Base-by-base conservation (phyloP, 139 green algal species). In the Auxenochlorella protothecoides region DNA sequence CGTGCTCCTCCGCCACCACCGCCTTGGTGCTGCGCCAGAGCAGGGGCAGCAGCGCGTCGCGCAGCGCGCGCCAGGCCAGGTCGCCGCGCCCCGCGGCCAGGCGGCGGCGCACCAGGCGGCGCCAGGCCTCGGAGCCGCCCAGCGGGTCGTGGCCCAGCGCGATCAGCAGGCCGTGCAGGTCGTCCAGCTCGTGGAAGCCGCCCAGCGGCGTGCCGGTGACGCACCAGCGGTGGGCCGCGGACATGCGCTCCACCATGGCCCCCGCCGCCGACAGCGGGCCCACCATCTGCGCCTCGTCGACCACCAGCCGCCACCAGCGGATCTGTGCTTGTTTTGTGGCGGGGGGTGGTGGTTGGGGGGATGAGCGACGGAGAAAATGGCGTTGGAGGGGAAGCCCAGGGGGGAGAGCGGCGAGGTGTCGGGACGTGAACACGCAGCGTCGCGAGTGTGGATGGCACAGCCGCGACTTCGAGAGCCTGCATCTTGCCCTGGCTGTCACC, bases 11-110 rank as follows among this genome's bases (percentile, higher is more conserved):
- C 27, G 68, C 72, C 6, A 75, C 78, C 44, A 70, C 74, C 2
- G 74, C 78, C 75, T 92, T 92, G 74, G 74, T 85, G 78, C 83
- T 90, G 68, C 89, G 82, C 88, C 88, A 93, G 85, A 91, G 91
- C 70, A 93, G 70, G 10, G 84, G 85, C 75, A 80, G 71, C 70
- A 94, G 68, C 71, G 85, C 72, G 6, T 72, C 57, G 4, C 55
- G 62, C 69, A 94, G 84, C 9, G 78, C 78, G 6, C 16, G 53
- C 68, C 75, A 76, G 6, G 65, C 70, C 51, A 15, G n/a, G 4
- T 62, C 57, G 11, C 56, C 27, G 4, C 6, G 55, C 11, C 71
- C 63, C 2, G 14, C 57, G 5, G 55, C 56, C 9, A 76, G 59
- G 4, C n/a, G 65, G 14, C 71, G 57, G 2, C 79, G 65, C 15